phyloP scores from a whole-genome alignment of 148 eudicot genomes.

The Heliosperma pusillum region DNA sequence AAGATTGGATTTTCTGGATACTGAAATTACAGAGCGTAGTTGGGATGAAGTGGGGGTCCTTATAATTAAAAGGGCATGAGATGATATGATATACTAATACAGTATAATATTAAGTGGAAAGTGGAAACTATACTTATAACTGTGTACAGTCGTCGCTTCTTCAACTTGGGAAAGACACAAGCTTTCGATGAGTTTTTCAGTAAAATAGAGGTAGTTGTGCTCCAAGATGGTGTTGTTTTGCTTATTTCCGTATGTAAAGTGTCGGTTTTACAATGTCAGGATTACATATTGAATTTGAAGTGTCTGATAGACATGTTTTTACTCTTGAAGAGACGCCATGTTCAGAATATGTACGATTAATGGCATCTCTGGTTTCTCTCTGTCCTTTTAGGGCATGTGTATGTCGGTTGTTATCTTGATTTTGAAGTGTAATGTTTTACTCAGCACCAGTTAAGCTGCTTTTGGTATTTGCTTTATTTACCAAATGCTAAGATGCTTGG shows the following conservation, averaged over 20 bases:
- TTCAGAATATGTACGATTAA: background rate
- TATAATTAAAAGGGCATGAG: constrained; percentile 25
- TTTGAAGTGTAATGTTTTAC: too few relatives aligned
- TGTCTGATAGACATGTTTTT: background rate
- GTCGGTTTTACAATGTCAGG: background rate
- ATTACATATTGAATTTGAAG: background rate
- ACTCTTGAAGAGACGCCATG: background rate
- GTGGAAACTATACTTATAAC: constrained; percentile 15
- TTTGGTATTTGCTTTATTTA: too few relatives aligned
- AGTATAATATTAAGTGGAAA: too few relatives aligned
- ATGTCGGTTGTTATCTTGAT: too few relatives aligned
- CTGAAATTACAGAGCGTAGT: background rate
- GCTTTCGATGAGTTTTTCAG: background rate
- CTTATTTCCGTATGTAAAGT: background rate
- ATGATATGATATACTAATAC: constrained; percentile 10
- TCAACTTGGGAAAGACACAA: background rate
- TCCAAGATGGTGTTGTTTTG: background rate
- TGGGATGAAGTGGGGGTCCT: background rate
- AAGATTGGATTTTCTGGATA: background rate
- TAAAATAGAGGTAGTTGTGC: background rate
- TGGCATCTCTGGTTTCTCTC: too few relatives aligned
- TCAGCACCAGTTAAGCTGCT: too few relatives aligned
- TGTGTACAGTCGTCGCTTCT: constrained; percentile 13
- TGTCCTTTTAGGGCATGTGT: too few relatives aligned
- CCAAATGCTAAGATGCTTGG: too few relatives aligned